Conservation (phyloP, 2,329 filamentous ascomycete genomes). For the Trichoderma citrinoviride region DNA sequence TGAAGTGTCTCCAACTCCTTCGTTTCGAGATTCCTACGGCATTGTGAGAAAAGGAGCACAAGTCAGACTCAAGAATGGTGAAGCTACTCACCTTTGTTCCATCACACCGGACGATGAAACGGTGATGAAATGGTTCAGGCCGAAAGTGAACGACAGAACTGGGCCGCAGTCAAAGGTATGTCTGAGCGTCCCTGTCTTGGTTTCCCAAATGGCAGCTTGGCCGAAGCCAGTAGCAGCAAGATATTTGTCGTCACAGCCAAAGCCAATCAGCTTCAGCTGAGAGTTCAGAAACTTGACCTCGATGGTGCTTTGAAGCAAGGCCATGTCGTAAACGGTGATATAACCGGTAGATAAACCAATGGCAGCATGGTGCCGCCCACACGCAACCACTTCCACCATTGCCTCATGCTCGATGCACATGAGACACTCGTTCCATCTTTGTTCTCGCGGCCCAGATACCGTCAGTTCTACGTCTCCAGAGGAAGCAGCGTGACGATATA, state of each 20-base stretch:
- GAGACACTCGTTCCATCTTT: not conserved
- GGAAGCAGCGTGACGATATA: not conserved
- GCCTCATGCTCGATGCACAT: not conserved
- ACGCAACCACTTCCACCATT: not conserved
- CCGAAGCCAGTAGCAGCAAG: not conserved
- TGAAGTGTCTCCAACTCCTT: not conserved
- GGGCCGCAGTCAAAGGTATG: not conserved
- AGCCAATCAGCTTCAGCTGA: not conserved
- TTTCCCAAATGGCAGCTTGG: not conserved
- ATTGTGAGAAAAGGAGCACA: not conserved
- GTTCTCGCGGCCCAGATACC: not conserved
- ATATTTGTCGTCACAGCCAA: constrained; percentile 1
- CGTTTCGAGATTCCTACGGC: not conserved
- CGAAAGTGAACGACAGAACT: not conserved
- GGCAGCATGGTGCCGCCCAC: not conserved
- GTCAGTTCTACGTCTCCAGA: not conserved
- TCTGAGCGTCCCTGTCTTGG: not conserved
- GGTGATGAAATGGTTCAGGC: not conserved
- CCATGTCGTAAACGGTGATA: not conserved
- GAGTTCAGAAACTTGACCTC: not conserved
- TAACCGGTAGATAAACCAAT: not conserved
- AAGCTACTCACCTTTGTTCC: not conserved
- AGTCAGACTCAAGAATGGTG: not conserved
- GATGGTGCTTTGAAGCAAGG: not conserved
- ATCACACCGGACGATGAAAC: not conserved